Evolutionary conservation across 2,329 filamentous ascomycete species (phyloP), one percentile per base, ranked within the genome.

Genomic region (Nectriaceae sp.): DNA sequence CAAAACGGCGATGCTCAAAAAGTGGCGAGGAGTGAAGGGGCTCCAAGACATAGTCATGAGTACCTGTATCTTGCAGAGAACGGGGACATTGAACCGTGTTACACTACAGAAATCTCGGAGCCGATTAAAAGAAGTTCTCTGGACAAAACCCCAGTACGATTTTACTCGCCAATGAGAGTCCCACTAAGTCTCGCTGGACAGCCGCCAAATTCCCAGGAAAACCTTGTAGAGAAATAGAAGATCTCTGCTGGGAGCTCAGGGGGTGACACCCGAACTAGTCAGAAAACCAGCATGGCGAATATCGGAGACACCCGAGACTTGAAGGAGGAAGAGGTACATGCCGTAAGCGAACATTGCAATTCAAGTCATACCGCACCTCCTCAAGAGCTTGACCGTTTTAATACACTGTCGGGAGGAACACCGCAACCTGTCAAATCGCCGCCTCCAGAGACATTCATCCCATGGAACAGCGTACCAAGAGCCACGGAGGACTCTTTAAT

Each of bases 121-220:
- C 57, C 10, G 42, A 57, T 38, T 26, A 46, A 3, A 42, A 60
- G 22, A 53, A 56, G 15, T 49, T 61, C 37, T 41, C 52, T 53
- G 19, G 47, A 54, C 5, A 42, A 50, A 22, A 59, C 56, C 20
- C 60, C 63, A 4, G 46, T 53, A 13, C 49, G 60, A 19, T 66
- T 65, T 21, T 65, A 62, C 35, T 50, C 63, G 2, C 47, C 55
- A 15, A 60, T 59, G 61, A 29, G 50, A 33, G 38, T 55, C 21
- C 44, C 57, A 1, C 39, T 44, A 15, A 47, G 5, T 4, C 35
- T 58, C 10, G 13, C 40, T 35, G 43, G 26, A 10, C 41, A 53
- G 11, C 37, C 13, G 20, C n/a, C 49, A 40, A 3, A 26, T 42
- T 5, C 48, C 24, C 29, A 52, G 6, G 45, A 47, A 33, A 38